A percentile compares a stretch with the other conserved stretches of the same genome.
Conservation (phyloP, 2,329 filamentous ascomycete species). For the Diplodia sapinea region DNA sequence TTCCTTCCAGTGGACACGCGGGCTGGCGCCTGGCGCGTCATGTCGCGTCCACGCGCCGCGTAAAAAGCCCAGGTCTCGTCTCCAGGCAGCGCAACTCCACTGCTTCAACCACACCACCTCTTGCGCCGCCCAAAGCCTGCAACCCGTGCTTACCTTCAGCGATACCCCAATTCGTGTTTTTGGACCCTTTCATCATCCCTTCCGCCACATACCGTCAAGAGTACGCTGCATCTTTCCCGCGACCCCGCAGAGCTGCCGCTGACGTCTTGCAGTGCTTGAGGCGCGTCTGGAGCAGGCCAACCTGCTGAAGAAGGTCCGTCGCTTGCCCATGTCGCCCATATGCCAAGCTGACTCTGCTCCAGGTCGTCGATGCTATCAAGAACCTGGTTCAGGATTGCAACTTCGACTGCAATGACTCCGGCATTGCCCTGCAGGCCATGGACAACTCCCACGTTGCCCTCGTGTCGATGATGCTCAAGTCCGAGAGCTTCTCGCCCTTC, state of each 20-base stretch:
- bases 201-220: constrained; percentile 24
- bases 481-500: constrained; percentile 91
- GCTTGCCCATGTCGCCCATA: neutral
- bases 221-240: constrained; percentile 21
- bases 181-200: neutral
- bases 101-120: constrained; percentile 13
- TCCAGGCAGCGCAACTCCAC: constrained; percentile 5
- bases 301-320: constrained; percentile 85
- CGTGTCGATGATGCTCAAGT: constrained; percentile 98
- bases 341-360: constrained; percentile 35
- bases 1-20: neutral
- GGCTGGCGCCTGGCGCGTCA: constrained; percentile 8
- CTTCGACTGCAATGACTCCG: constrained; percentile 99
- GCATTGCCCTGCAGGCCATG: constrained; percentile 98
- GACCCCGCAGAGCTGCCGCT: constrained; percentile 11
- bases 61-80: constrained; percentile 11
- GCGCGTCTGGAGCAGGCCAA: constrained; percentile 94
- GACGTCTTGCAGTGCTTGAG: constrained; percentile 74
- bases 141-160: constrained; percentile 7
- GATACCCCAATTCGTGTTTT: constrained; percentile 29
- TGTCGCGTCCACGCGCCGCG: constrained; percentile 22
- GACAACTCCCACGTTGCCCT: constrained; percentile 99
- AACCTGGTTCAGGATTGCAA: constrained; percentile 99
- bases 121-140: constrained; percentile 2
- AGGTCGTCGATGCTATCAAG: constrained; percentile 99